A percentile compares a stretch with the other conserved stretches of the same genome.
These are phyloP conservation scores for Kodamaea ohmeri DNA, from an alignment of 1,139 yeast genomes.

Conservation along the genomic window DNA sequence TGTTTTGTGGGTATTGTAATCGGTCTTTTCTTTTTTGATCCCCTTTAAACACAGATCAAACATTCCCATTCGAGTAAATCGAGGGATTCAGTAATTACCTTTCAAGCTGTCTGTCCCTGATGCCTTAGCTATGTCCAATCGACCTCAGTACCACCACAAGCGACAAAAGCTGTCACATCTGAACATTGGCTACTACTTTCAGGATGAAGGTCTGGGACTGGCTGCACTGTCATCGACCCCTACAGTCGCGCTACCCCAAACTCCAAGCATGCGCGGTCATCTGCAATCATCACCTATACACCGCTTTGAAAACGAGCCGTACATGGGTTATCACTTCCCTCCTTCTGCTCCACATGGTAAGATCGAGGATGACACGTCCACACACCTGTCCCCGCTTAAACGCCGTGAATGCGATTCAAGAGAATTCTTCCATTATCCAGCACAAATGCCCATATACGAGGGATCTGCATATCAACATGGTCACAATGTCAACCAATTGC, in stretches of 20 bases:
- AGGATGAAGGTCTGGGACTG: slow-evolving; percentile 11
- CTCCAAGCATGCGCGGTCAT: slow-evolving; percentile 5
- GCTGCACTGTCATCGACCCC: slow-evolving; percentile 9
- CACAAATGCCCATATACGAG: slow-evolving; percentile 10
- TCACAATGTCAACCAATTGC: not conserved
- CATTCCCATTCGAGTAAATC: slow-evolving; percentile 8
- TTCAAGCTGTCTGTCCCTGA: slow-evolving; percentile 7
- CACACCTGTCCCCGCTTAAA: slow-evolving; percentile 11
- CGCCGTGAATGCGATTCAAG: slow-evolving; percentile 9
- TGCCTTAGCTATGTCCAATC: slow-evolving; percentile 11
- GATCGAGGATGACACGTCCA: slow-evolving; percentile 5
- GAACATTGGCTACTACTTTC: slow-evolving; percentile 34
- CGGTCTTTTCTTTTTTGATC: slow-evolving; percentile 3
- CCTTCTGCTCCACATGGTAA: slow-evolving; percentile 9
- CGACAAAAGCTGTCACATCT: slow-evolving; percentile 44
- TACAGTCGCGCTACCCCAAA: slow-evolving; percentile 4
- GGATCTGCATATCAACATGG: slow-evolving; percentile 5
- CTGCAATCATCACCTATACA: slow-evolving; percentile 4
- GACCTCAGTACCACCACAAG: slow-evolving; percentile 25
- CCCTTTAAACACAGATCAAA: slow-evolving; percentile 7
- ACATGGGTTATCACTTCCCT: slow-evolving; percentile 17
- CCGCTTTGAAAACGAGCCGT: slow-evolving; percentile 15
- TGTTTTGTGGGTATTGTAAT: not conserved
- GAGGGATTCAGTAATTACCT: slow-evolving; percentile 3
- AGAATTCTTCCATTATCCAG: slow-evolving; percentile 16